Evolutionary conservation across 345 rosid genomes (phyloP).

Genomic region (Crucihimalaya himalaica): DNA sequence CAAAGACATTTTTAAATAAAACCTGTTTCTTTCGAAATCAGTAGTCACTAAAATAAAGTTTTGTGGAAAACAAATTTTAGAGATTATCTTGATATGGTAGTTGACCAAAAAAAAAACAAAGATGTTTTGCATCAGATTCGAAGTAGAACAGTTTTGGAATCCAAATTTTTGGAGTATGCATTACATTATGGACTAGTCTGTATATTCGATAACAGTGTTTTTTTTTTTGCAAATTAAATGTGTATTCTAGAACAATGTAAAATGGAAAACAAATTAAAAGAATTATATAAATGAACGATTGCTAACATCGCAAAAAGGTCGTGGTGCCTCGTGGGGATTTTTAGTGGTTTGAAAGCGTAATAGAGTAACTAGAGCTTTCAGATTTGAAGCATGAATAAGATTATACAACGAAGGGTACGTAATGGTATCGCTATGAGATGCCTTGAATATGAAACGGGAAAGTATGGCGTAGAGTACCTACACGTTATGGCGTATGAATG

Average conservation of each 20-base stretch:
- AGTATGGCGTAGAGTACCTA: conserved; percentile 21
- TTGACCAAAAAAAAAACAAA: not conserved
- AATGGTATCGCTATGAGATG: conserved; percentile 2
- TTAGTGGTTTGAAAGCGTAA: not conserved
- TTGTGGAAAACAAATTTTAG: too few relatives aligned
- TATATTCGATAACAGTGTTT: too few relatives aligned
- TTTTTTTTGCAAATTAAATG: too few relatives aligned
- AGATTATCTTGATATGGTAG: not conserved
- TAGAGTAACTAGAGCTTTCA: not conserved
- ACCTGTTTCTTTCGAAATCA: not conserved
- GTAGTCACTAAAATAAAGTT: not conserved
- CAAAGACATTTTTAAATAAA: not conserved
- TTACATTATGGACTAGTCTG: too few relatives aligned
- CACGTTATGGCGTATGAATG: conserved; percentile 32
- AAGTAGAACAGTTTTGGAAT: not conserved
- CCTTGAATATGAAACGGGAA: conserved; percentile 3
- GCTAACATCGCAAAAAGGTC: too few relatives aligned
- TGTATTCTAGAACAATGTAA: too few relatives aligned
- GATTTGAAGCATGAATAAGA: not conserved
- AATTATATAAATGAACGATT: too few relatives aligned
- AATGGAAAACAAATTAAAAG: too few relatives aligned
- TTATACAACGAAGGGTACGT: conserved; percentile 4
- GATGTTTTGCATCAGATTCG: not conserved
- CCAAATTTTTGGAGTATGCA: too few relatives aligned
- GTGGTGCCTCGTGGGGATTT: not conserved